These are phyloP conservation scores for Aleurites moluccanus DNA, from an alignment of 441 rosid species.

Conservation along the genomic window DNA sequence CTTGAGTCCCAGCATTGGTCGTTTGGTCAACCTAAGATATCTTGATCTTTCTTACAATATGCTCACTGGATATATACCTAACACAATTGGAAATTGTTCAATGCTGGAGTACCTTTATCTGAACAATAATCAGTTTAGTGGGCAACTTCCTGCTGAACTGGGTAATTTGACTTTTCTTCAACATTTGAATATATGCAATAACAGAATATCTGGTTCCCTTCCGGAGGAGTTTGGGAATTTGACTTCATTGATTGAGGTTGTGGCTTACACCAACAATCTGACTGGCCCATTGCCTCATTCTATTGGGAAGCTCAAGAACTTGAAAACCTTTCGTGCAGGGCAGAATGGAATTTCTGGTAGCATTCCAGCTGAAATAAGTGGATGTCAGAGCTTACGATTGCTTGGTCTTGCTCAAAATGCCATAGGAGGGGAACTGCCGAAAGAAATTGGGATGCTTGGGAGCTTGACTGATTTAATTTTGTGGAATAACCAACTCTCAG, in stretches of 20 bases:
- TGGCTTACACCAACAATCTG: constrained; percentile 84
- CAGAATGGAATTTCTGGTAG: constrained; percentile 80
- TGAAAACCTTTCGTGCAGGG: constrained; percentile 68
- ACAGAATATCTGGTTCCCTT: constrained; percentile 71
- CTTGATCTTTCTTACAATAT: constrained; percentile 68
- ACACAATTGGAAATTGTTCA: constrained; percentile 66
- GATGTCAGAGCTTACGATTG: constrained; percentile 63
- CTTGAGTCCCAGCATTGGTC: constrained; percentile 63
- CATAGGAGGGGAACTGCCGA: constrained; percentile 80
- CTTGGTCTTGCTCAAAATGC: constrained; percentile 93
- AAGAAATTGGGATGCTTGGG: constrained; percentile 75
- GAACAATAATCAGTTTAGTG: constrained; percentile 74
- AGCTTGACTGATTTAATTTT: constrained; percentile 67
- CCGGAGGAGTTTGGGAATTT: constrained; percentile 79
- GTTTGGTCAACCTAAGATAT: constrained; percentile 53
- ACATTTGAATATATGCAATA: constrained; percentile 71
- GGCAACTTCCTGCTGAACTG: constrained; percentile 64
- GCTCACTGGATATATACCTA: constrained; percentile 63
- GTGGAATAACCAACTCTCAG: constrained; percentile 77
- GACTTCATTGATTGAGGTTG: constrained; percentile 66
- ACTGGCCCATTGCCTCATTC: constrained; percentile 83
- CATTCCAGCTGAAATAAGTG: constrained; percentile 75
- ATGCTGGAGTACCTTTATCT: constrained; percentile 50
- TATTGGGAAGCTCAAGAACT: constrained; percentile 64
- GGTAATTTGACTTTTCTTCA: constrained; percentile 46